Base-by-base conservation (phyloP, 768 basidiomycete species). In the Tulasnella sp. region DNA sequence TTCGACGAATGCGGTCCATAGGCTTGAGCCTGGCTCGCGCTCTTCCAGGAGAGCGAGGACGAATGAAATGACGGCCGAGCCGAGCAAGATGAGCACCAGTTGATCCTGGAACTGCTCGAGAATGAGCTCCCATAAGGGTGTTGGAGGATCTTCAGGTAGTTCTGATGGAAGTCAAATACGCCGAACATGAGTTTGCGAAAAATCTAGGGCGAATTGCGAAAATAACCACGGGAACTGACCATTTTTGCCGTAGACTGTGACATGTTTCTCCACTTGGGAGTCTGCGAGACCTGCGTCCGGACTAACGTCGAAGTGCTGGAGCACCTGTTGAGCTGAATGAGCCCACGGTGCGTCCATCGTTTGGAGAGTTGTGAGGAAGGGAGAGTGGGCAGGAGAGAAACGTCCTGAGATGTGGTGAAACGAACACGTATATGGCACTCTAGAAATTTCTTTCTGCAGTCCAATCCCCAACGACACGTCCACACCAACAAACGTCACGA, bases 71-170 rank as follows among this genome's bases (percentile, higher is more conserved):
- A 92, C 89, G 14, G 96, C 96, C 1, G 95, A 97, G 2, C 86
- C 95, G 62, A 99, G 89, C 39, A 99, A 86, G 78, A 99, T 98
- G 75, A 99, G 89, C 47, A 99, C 96, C 35, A 99, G 87, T 80
- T 97, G 94, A 82, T 99, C 96, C 84, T 98, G 91, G 85, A 99
- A 99, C 81, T 99, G 96, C 76, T 97, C 95, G n/a, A 99, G 85
- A 73, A 99, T 90, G 74, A 98, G 88, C 78, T 93, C 86, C 93
- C 94, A 95, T 37, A 98, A 78, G 3, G 95, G 92, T 4, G 96
- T 97, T 3, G 92, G 82, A 0, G 92, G 90, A 11, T 95, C 93
- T 78, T 97, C 94, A 12, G 96, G 95, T 7, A 99, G 84, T 78
- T 92, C 96, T 98, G 79, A 16, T 65, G 47, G 65, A 65, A 32